These are phyloP conservation scores for Candida coquimbonensis DNA, from an alignment of 805 yeast species.

Conservation along the genomic window DNA sequence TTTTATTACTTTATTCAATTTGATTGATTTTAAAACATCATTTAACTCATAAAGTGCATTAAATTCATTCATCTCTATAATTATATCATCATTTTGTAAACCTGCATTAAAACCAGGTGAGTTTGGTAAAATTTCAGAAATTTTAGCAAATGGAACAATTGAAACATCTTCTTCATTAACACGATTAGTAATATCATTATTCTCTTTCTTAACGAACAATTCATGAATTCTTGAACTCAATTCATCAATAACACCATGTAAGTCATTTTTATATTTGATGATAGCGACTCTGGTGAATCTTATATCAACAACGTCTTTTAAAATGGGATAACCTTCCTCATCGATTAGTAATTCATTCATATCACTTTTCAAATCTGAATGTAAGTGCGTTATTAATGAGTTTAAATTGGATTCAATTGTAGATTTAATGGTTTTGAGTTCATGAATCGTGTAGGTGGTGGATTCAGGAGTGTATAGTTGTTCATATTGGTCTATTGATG, in stretches of 20 bases:
- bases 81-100: slow-evolving; percentile 42
- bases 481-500: slow-evolving; percentile 2
- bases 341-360: slow-evolving; percentile 63
- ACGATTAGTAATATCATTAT: background rate
- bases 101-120: slow-evolving; percentile 56
- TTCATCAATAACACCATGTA: slow-evolving; percentile 37
- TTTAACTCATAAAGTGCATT: slow-evolving; percentile 44
- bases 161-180: background rate
- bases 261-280: slow-evolving; percentile 65
- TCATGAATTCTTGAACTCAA: slow-evolving; percentile 41
- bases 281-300: slow-evolving; percentile 57
- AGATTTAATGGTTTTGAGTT: background rate
- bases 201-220: slow-evolving; percentile 28
- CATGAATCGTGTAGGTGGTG: background rate
- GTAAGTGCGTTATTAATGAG: background rate
- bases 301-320: slow-evolving; percentile 71
- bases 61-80: slow-evolving; percentile 39
- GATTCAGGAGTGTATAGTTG: background rate
- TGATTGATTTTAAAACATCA: background rate
- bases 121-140: slow-evolving; percentile 5
- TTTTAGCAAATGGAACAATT: slow-evolving; percentile 39
- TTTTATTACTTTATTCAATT: background rate
- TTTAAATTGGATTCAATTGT: slow-evolving; percentile 1
- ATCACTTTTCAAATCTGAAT: slow-evolving; percentile 23
- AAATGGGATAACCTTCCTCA: slow-evolving; percentile 78